Percentiles rank a stretch among this genome's conserved stretches.
Conservation (phyloP, 768 basidiomycete species). For the Lentinula boryana region DNA sequence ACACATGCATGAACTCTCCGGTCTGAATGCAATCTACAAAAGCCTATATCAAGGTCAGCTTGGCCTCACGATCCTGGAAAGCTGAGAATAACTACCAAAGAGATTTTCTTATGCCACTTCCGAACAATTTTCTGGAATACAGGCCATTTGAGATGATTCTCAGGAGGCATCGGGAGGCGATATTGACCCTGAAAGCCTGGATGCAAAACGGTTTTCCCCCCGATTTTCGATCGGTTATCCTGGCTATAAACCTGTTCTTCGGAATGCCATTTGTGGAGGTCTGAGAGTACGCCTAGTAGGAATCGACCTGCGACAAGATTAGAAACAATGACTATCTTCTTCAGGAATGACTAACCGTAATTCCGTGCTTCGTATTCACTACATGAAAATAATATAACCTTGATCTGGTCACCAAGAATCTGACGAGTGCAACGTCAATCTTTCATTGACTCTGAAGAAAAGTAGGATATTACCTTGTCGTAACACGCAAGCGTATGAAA, state of each 20-base stretch:
- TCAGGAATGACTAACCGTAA: constrained; percentile 50
- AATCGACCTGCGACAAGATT: constrained; percentile 64
- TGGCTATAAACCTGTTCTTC: constrained; percentile 70
- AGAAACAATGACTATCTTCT: constrained; percentile 1
- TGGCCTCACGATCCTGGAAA: neutral
- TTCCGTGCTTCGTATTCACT: constrained; percentile 96
- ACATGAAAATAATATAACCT: constrained; percentile 83
- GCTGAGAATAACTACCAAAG: constrained; percentile 40
- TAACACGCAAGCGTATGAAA: constrained; percentile 86
- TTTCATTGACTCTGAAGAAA: neutral
- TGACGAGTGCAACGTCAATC: constrained; percentile 23
- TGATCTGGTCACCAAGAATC: constrained; percentile 82
- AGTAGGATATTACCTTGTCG: constrained; percentile 51
- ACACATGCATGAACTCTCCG: constrained; percentile 94
- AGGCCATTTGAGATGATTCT: constrained; percentile 59
- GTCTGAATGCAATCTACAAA: constrained; percentile 79
- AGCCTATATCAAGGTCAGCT: constrained; percentile 36
- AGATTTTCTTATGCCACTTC: constrained; percentile 83
- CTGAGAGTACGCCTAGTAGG: constrained; percentile 69
- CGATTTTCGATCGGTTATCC: constrained; percentile 61
- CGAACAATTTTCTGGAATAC: constrained; percentile 64
- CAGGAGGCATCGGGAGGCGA: constrained; percentile 27
- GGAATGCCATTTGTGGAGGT: constrained; percentile 74
- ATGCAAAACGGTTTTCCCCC: constrained; percentile 52
- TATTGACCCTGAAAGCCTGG: constrained; percentile 64